phyloP scores from a whole-genome alignment of 2,329 filamentous ascomycete genomes.

The Colletotrichum sp. region DNA sequence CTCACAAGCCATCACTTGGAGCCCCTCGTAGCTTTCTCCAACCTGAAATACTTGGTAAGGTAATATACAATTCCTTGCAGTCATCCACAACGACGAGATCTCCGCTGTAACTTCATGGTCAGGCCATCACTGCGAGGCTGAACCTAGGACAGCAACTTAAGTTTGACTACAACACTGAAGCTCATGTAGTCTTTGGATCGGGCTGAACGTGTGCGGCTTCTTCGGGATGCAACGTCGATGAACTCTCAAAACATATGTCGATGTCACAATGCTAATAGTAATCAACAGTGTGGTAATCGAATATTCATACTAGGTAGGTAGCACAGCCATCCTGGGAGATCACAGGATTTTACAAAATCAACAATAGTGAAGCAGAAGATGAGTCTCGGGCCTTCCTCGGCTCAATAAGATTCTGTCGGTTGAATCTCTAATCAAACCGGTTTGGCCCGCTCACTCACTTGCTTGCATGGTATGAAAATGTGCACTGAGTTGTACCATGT shows the following conservation, averaged over 20 bases:
- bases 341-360: not conserved
- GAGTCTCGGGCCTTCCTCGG: not conserved
- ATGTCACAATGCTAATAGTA: not conserved
- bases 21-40: not conserved
- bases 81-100: not conserved
- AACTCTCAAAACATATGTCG: not conserved
- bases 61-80: not conserved
- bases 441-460: not conserved
- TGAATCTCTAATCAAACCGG: not conserved
- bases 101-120: not conserved
- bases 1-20: not conserved
- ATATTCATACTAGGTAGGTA: no score
- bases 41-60: fast-evolving
- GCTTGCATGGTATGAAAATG: not conserved
- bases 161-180: not conserved
- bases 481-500: not conserved
- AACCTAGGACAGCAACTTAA: not conserved
- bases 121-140: not conserved
- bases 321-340: not conserved
- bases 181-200: not conserved
- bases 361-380: not conserved
- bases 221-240: not conserved
- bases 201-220: not conserved
- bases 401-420: not conserved
- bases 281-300: fast-evolving